A percentile compares a stretch with the other conserved stretches of the same genome.
phyloP scores from a whole-genome alignment of 441 rosid species.

The California macrophylla region DNA sequence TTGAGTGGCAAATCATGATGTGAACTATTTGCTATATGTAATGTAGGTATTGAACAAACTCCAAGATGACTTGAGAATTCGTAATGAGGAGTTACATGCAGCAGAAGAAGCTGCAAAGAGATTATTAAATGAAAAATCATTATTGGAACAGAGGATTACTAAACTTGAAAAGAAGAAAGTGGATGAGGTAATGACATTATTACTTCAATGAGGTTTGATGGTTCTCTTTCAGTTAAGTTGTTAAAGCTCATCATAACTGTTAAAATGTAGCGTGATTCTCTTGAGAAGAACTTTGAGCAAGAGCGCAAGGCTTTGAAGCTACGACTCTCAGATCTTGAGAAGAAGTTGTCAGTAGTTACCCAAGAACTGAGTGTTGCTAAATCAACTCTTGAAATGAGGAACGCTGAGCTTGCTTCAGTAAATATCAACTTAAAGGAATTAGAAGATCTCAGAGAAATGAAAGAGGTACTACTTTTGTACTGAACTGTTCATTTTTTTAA shows the following conservation, averaged over 20 bases:
- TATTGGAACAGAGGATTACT: conserved; percentile 49
- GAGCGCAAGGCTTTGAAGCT: conserved; percentile 55
- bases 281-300: conserved; percentile 50
- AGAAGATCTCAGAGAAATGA: conserved; percentile 88
- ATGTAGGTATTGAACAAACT: conserved; percentile 46
- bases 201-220: background rate
- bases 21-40: conserved; percentile 14
- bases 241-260: conserved; percentile 3
- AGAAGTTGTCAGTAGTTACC: conserved; percentile 43
- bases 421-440: conserved; percentile 69
- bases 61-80: conserved; percentile 55
- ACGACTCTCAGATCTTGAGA: conserved; percentile 55
- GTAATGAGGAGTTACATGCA: conserved; percentile 43
- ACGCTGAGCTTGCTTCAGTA: conserved; percentile 43
- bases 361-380: conserved; percentile 43
- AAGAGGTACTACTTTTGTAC: conserved; percentile 49
- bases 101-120: conserved; percentile 45
- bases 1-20: conserved; percentile 14
- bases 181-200: conserved; percentile 50
- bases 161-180: conserved; percentile 51
- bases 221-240: background rate
- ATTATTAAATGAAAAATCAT: conserved; percentile 45
- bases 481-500: background rate
- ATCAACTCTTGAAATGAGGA: conserved; percentile 46
- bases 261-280: conserved; percentile 40